Conservation (phyloP, 768 basidiomycete genomes). For the Lepiota venenata region DNA sequence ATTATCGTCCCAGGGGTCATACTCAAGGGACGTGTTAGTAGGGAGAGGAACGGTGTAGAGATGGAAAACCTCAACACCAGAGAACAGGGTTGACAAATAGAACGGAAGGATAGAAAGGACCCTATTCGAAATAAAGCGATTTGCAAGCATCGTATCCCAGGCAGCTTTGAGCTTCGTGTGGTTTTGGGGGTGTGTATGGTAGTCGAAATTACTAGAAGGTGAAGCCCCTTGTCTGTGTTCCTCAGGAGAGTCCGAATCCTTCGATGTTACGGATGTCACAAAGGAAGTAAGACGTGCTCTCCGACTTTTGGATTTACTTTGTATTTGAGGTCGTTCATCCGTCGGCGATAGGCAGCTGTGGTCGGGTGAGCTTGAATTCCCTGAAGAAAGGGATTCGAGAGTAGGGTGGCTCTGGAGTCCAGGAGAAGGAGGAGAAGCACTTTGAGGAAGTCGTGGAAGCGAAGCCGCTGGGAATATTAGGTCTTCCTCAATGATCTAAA, state of each 20-base stretch:
- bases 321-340: conserved; percentile 8
- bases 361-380: conserved; percentile 17
- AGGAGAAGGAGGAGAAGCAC: conserved; percentile 17
- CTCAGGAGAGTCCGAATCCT: background rate
- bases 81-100: conserved; percentile 59
- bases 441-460: conserved; percentile 14
- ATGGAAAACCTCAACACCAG: conserved; percentile 46
- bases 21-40: conserved; percentile 30
- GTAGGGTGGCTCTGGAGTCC: background rate
- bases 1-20: conserved; percentile 16
- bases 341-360: conserved; percentile 9
- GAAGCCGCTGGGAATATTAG: conserved; percentile 60
- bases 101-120: conserved; percentile 62
- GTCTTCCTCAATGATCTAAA: conserved; percentile 71
- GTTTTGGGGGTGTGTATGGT: conserved; percentile 46
- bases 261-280: background rate
- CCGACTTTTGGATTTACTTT: conserved; percentile 17
- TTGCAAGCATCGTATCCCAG: conserved; percentile 66
- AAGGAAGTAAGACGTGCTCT: conserved; percentile 5
- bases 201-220: background rate
- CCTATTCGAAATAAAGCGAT: conserved; percentile 51
- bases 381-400: conserved; percentile 1
- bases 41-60: conserved; percentile 53
- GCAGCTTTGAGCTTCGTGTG: conserved; percentile 58
- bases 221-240: background rate